Evolutionary conservation across 2,329 filamentous ascomycete species (phyloP).

Genomic region (Fusarium armeniacum): DNA sequence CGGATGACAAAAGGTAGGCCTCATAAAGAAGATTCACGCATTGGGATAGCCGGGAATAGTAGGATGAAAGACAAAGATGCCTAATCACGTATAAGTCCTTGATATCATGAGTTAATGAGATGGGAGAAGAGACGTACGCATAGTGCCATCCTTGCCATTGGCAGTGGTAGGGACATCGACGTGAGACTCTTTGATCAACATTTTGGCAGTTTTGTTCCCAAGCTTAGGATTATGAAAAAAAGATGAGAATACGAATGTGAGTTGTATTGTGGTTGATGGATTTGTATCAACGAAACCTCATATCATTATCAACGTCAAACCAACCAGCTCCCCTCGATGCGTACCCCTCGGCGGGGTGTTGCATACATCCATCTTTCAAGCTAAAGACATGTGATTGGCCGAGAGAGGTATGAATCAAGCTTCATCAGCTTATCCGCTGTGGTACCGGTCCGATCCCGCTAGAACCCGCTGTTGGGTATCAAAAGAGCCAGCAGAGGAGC

Average conservation of each 20-base stretch:
- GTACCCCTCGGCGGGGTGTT: slow-evolving; percentile 44
- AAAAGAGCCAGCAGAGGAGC: background rate
- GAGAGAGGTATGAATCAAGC: slow-evolving; percentile 23
- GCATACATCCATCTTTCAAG: slow-evolving; percentile 23
- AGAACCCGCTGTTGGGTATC: background rate
- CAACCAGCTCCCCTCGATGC: slow-evolving; percentile 28
- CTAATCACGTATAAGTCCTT: slow-evolving; percentile 60
- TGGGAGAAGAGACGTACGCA: slow-evolving; percentile 59
- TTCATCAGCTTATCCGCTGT: slow-evolving; percentile 32
- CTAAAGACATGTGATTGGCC: slow-evolving; percentile 31
- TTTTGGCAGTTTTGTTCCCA: slow-evolving; percentile 46
- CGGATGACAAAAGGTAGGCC: too few species aligned
- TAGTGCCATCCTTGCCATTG: slow-evolving; percentile 67
- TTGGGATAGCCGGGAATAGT: slow-evolving; percentile 87
- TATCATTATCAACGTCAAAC: slow-evolving; percentile 23
- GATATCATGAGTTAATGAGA: slow-evolving; percentile 25
- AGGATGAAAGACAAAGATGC: slow-evolving; percentile 91
- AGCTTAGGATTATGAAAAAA: background rate
- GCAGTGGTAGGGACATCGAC: slow-evolving; percentile 65
- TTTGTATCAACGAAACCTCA: slow-evolving; percentile 22
- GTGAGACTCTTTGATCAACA: slow-evolving; percentile 69
- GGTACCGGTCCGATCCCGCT: slow-evolving; percentile 35
- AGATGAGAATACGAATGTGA: background rate
- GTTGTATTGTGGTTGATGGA: background rate
- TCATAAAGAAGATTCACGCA: slow-evolving; percentile 67